Conservation (phyloP, 257 asterid species). For the Solanum corneliomulleri region DNA sequence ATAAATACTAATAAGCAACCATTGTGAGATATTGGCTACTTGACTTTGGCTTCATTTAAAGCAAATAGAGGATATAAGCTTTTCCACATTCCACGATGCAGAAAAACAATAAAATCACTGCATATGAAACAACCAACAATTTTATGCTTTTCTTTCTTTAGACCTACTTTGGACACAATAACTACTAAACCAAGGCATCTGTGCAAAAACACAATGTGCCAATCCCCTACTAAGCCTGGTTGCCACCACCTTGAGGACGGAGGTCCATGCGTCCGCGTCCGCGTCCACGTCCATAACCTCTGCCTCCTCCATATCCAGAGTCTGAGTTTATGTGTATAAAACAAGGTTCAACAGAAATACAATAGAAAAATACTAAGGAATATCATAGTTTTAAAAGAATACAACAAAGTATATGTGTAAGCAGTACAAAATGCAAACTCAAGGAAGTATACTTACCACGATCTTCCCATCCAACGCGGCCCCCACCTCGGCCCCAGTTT, state of each 20-base stretch:
- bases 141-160: neutral
- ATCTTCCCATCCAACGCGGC: conserved; percentile 46
- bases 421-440: neutral
- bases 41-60: conserved; percentile 7
- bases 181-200: conserved; percentile 15
- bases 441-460: conserved; percentile 37
- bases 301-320: conserved; percentile 63
- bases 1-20: no score
- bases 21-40: conserved; percentile 1
- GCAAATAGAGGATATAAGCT: neutral
- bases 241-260: conserved; percentile 42
- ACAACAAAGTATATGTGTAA: neutral
- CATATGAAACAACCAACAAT: conserved; percentile 1
- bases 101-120: conserved; percentile 2
- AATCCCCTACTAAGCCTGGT: conserved; percentile 30
- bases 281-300: conserved; percentile 46
- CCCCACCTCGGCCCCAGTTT: conserved; percentile 6
- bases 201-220: conserved; percentile 5
- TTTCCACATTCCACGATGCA: neutral
- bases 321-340: conserved; percentile 21
- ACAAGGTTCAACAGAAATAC: neutral
- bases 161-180: neutral
- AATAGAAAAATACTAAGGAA: neutral
- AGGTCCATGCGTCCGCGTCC: conserved; percentile 48
- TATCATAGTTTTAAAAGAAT: neutral